Conservation (phyloP, 352 stramenopile species). For the Aphanomyces invadans region DNA sequence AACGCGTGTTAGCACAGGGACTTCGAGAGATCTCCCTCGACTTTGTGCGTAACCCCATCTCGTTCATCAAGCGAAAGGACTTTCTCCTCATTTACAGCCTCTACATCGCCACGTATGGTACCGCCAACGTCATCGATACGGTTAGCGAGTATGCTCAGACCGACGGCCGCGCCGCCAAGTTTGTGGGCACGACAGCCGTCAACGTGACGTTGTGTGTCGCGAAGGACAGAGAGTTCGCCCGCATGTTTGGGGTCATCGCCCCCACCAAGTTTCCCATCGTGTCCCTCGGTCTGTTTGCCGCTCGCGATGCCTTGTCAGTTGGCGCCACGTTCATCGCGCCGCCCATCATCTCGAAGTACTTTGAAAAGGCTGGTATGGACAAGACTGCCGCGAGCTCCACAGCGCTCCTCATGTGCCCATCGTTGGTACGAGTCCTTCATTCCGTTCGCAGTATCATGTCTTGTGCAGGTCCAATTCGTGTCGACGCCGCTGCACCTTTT, state of each 20-base stretch:
- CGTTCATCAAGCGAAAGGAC: conserved; percentile 75
- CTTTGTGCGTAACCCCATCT: conserved; percentile 56
- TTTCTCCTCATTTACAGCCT: conserved; percentile 85
- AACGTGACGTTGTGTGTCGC: conserved; percentile 87
- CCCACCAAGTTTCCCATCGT: conserved; percentile 61
- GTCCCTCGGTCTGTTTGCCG: conserved; percentile 75
- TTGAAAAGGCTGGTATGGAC: conserved; percentile 42
- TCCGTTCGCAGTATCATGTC: not conserved
- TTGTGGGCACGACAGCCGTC: conserved; percentile 75
- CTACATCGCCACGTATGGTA: conserved; percentile 84
- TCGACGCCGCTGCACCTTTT: conserved; percentile 84
- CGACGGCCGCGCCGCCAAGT: conserved; percentile 81
- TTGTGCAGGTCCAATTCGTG: conserved; percentile 62
- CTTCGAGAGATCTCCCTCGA: conserved; percentile 50
- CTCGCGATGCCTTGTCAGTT: conserved; percentile 78
- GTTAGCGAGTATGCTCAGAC: conserved; percentile 58
- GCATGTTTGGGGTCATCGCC: conserved; percentile 81
- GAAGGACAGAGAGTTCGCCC: conserved; percentile 83
- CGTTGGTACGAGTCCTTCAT: conserved; percentile 26
- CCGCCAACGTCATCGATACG: conserved; percentile 79
- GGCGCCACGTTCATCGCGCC: conserved; percentile 82
- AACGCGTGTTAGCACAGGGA: conserved; percentile 42
- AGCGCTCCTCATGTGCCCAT: conserved; percentile 73
- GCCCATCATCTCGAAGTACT: conserved; percentile 51
- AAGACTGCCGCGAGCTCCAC: conserved; percentile 41